Evolutionary conservation across 495 filamentous ascomycete species (phyloP), one percentile per base, ranked within the genome.

Genomic region (Xylaria castorea): DNA sequence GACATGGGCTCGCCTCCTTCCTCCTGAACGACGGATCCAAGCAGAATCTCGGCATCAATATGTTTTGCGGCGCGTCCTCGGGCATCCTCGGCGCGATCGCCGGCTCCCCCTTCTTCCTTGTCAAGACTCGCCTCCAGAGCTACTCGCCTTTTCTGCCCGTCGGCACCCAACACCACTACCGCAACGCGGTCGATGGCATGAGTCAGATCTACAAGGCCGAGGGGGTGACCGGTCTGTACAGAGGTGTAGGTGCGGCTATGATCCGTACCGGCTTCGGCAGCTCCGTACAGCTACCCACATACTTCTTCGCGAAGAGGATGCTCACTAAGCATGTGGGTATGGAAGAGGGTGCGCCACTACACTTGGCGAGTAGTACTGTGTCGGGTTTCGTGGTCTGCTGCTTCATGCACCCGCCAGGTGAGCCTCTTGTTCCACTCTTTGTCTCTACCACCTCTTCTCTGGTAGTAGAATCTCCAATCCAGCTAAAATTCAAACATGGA

Each of bases 321-420:
- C 81, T 99, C 72, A 86, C 91, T 25, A 89, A 85, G 78, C 93
- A 97, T 77, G 77, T 96, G 72, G 95, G 90, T 2, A 94, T 98
- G 91, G 84, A 94, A 78, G 97, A 99, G 72, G 95, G 96, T 5
- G 89, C 94, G n/a, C 89, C 91, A 57, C 84, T 98, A 74, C 96
- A 99, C 79, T 80, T 99, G 66, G 89, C 93, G 16, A 97, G 93
- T 80, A 97, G 93, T 79, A 90, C 96, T 3, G 92, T 89, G 5
- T 97, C 94, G 74, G 96, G 96, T 8, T 97, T 99, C 75, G 97
- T 97, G 5, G 96, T 99, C 1, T 98, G 97, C 83, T 93, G 93
- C 75, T 90, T 97, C 71, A 99, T 99, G 96, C 97, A 99, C 80
- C 96, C 96, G 42, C 96, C 96, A 75, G 93, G 93, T 95, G 86